A percentile compares a stretch with the other conserved stretches of the same genome.
Conservation (phyloP, 208 protist species). For the Wallacemonas sp. region DNA sequence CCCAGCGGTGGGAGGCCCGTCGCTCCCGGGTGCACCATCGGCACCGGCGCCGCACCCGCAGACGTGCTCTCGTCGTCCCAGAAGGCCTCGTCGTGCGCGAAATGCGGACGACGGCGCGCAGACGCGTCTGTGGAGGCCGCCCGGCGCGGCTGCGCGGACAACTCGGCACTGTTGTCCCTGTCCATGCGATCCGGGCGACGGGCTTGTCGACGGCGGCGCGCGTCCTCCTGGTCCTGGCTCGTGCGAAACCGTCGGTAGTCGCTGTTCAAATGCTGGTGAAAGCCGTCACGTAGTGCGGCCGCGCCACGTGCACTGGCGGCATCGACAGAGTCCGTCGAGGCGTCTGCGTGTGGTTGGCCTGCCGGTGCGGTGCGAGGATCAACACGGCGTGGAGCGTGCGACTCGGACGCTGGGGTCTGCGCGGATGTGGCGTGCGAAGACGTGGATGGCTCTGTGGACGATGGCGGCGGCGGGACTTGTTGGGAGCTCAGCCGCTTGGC, state of each 20-base stretch:
- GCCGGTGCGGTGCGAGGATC: too few relatives aligned
- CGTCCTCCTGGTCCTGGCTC: conserved; percentile 1
- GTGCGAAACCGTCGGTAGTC: conserved; percentile 2
- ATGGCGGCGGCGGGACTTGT: too few relatives aligned
- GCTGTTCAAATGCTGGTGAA: conserved; percentile 8
- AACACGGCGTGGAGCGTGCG: too few relatives aligned
- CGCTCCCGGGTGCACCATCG: not conserved
- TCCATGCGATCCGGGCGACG: not conserved
- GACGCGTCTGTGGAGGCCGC: too few relatives aligned
- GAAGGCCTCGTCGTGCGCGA: conserved; percentile 4
- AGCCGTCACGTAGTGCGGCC: not conserved
- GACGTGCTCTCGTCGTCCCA: not conserved
- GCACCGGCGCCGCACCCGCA: not conserved
- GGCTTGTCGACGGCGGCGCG: not conserved
- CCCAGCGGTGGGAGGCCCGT: conserved; percentile 15
- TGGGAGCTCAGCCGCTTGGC: too few relatives aligned
- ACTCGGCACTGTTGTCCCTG: not conserved
- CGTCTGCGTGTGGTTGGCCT: too few relatives aligned
- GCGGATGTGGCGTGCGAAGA: too few relatives aligned
- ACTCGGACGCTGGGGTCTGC: too few relatives aligned
- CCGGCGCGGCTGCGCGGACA: too few relatives aligned
- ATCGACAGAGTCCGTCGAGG: not conserved
- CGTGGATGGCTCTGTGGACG: too few relatives aligned
- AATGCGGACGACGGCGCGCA: too few relatives aligned
- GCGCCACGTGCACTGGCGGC: not conserved